Base-by-base conservation (phyloP, 108 stramenopile species). In the Skeletonema costatum region DNA sequence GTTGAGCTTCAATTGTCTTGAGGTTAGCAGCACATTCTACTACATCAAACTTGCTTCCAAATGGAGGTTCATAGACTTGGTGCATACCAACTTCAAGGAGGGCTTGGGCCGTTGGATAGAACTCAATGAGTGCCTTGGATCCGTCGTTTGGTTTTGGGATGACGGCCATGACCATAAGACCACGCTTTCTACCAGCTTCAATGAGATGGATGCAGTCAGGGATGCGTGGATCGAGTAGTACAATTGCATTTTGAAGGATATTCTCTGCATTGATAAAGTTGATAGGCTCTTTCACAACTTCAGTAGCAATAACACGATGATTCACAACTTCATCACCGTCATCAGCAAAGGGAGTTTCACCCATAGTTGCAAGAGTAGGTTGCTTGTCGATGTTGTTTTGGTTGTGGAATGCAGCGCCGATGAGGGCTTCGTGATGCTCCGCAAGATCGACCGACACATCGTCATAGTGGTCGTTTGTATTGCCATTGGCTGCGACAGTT, bases 1-100 rank as follows among this genome's bases (percentile, higher is more conserved):
- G 87, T 63, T 87, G 87, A 38, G 82, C 58, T 67, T 87, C 86
- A 64, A 87, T 87, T 12, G 86, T 87, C 46, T 87, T 85, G 21
- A 87, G 66, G 60, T 83, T 74, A 60, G 78, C 73, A 21, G 87
- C 87, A 73, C 87, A 87, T 42, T 87, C 87, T n/a, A 83, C 78
- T 13, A 87, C 67, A 62, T 85, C 85, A 48, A 87, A 87, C 32
- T 85, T 87, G 32, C 35, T 50, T 4, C 85, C 84, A 56, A 77
- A 59, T 1, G 87, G 87, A 36, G 87, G 87, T 51, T 85, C 87
- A 39, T 85, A 87, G 17, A 87, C 87, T 50, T 87, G 87, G 64
- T 83, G 81, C 51, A 85, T 81, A 21, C 87, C 87, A 25, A 73
- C 71, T 30, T 87, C 84, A n/a, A 87, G 58, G 4, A 87, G 65